These are phyloP conservation scores for Yamadazyma laniorum DNA, from an alignment of 805 yeast genomes.

Conservation along the genomic window DNA sequence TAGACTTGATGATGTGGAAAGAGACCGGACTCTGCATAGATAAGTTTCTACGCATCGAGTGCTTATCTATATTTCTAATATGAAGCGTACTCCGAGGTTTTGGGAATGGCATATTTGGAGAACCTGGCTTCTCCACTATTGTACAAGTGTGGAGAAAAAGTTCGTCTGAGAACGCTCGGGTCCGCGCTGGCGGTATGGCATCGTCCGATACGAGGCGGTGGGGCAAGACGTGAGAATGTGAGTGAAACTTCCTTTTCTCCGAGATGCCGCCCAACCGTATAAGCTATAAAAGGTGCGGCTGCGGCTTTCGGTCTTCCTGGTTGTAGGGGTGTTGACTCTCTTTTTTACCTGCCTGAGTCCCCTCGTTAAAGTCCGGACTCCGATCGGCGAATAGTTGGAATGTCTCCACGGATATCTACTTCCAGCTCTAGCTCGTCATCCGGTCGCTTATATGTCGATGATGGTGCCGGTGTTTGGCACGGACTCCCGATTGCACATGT, in stretches of 20 bases:
- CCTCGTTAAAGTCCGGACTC: slow-evolving; percentile 10
- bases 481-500: not conserved
- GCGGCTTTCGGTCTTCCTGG: slow-evolving; percentile 1
- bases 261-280: not conserved
- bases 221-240: too few relatives aligned
- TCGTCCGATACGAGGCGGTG: too few relatives aligned
- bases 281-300: not conserved
- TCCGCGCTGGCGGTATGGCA: too few relatives aligned
- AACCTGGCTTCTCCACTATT: not conserved
- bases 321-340: not conserved
- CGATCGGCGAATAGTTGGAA: slow-evolving; percentile 8
- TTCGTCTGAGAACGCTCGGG: too few relatives aligned
- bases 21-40: too few relatives aligned
- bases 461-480: not conserved
- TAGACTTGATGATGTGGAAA: too few relatives aligned
- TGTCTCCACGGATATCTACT: slow-evolving; percentile 7
- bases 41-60: too few relatives aligned
- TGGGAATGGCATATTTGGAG: too few relatives aligned
- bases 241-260: slow-evolving; percentile 11
- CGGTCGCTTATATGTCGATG: too few relatives aligned
- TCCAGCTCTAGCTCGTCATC: slow-evolving; percentile 3
- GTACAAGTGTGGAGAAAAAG: not conserved
- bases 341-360: too few relatives aligned
- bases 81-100: too few relatives aligned
- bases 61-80: too few relatives aligned